Evolutionary conservation across 768 basidiomycete species (phyloP), one percentile per base, ranked within the genome.

Genomic region (Mycena galericulata): DNA sequence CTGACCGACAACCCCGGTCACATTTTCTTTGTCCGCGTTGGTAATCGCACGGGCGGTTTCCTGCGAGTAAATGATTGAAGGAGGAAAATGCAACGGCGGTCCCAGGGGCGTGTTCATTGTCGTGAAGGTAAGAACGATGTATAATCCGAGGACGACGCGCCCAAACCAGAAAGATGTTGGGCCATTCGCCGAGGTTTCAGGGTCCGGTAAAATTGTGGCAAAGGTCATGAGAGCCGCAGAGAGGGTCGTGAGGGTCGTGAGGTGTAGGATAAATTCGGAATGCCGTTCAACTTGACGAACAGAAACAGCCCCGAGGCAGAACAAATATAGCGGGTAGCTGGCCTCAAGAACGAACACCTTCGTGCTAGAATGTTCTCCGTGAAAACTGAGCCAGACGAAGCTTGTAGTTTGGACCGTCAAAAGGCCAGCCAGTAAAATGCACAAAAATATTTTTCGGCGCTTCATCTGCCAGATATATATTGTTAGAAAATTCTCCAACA

Each of bases 11-110:
- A 88, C 75, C 0, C 91, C 92, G 58, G 88, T 89, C 24, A 97
- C 93, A 74, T 97, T 97, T 69, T 90, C 86, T 43, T 85, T 79
- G n/a, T 86, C 86, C 15, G 77, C 76, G 62, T 89, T 91, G 5
- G 90, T 90, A 40, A 85, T 84, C 4, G 82, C 75, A 61, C 83
- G 79, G 30, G 92, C 81, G 0, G 83, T 87, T 77, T 94, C 94
- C 59, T 90, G 85, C 0, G 91, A 88, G 76, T 95, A 96, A 41
- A 97, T 90, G 18, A 79, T 79, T 65, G 90, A 86, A 26, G 89
- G 81, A 3, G 92, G 91, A 73, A 88, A 93, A 74, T 94, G 87
- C 11, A 96, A 81, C 12, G 83, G 79, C 0, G 96, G 96, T 0
- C 95, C 95, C 32, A 86, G 83, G 3, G 91, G 92, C 2, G 89